phyloP scores from a whole-genome alignment of 78 protist genomes.

The Dictyostelium purpureum region DNA sequence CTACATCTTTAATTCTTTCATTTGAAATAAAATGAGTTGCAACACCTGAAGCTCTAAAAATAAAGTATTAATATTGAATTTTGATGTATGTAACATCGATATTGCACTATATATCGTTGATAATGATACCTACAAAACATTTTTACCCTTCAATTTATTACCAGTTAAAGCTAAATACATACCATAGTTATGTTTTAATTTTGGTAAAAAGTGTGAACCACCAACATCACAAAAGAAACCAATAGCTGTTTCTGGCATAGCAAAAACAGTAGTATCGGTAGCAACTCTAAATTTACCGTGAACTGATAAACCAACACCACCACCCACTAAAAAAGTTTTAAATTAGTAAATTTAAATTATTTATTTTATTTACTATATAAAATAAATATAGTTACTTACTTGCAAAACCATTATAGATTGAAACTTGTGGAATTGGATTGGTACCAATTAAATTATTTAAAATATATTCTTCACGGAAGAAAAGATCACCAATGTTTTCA shows the following conservation, averaged over 20 bases:
- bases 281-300: constrained; percentile 87
- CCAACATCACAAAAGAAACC: constrained; percentile 93
- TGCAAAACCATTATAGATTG: constrained; percentile 86
- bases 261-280: constrained; percentile 91
- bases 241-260: constrained; percentile 94
- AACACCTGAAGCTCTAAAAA: constrained; percentile 14
- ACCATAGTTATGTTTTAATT: constrained; percentile 29
- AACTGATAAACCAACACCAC: constrained; percentile 90
- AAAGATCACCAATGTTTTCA: constrained; percentile 38
- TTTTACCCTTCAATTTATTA: constrained; percentile 41
- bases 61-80: not conserved
- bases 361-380: not conserved
- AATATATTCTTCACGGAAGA: constrained; percentile 90
- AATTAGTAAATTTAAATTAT: not conserved
- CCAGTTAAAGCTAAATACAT: constrained; percentile 92
- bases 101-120: not conserved
- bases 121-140: constrained; percentile 8
- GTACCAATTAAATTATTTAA: constrained; percentile 82
- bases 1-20: not conserved
- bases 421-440: constrained; percentile 80
- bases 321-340: too few relatives aligned
- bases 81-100: not conserved
- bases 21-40: constrained; percentile 57
- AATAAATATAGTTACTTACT: constrained; percentile 2
- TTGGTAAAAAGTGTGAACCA: constrained; percentile 69